These are phyloP conservation scores for Amanita jacksonii DNA, from an alignment of 768 basidiomycete species.

Conservation along the genomic window DNA sequence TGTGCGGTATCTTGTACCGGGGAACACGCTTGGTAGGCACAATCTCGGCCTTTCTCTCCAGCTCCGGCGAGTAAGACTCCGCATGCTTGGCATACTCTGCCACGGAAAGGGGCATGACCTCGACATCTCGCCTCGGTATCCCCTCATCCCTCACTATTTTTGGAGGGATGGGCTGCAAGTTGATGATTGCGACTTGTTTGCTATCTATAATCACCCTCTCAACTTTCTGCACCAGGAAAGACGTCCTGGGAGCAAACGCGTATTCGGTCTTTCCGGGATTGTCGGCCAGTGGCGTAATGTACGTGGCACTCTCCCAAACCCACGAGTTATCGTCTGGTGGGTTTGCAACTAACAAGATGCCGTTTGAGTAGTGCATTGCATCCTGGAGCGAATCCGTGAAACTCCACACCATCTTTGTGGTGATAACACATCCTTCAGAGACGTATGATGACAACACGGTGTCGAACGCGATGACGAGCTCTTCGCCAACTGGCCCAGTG, in stretches of 20 bases:
- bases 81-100: not conserved
- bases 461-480: not conserved
- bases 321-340: conserved; percentile 1
- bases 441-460: not conserved
- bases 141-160: not conserved
- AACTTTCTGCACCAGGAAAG: not conserved
- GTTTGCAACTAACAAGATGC: conserved; percentile 9
- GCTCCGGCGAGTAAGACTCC: not conserved
- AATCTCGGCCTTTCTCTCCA: not conserved
- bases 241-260: no score
- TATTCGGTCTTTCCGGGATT: conserved; percentile 3
- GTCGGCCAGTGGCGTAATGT: conserved; percentile 1
- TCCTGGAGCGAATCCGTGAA: conserved; percentile 8
- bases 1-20: no score
- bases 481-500: not conserved
- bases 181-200: not conserved
- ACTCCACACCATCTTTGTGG: conserved; percentile 12
- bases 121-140: not conserved
- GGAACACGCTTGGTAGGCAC: not conserved
- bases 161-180: not conserved
- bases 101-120: not conserved
- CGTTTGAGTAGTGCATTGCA: conserved; percentile 11
- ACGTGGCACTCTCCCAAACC: not conserved
- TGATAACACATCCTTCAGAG: not conserved
- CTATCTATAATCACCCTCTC: not conserved